Evolutionary conservation across 2,329 filamentous ascomycete species (phyloP), one percentile per base, ranked within the genome.

Genomic region (Ascomycota sp.): DNA sequence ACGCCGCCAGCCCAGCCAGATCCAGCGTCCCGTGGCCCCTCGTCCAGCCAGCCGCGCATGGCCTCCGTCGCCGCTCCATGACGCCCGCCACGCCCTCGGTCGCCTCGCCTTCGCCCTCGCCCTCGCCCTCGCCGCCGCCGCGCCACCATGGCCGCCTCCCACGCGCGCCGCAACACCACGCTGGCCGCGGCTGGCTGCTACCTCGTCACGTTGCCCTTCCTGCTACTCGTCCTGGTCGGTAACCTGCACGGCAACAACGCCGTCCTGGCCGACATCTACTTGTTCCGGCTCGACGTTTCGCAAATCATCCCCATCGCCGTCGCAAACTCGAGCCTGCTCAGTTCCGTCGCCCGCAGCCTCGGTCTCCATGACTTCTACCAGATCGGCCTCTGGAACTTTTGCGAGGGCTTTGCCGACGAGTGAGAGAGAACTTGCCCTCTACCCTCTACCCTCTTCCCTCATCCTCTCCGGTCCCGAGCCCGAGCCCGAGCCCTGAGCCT

Each of bases 341-440:
- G 92, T 59, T 82, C 74, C 31, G 83, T 92, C 42, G 82, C 83
- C 4, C 74, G 80, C 34, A 80, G 76, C 16, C 62, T 93, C 35
- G 86, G 84, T 25, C 64, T 93, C 33, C 82, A 92, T 51, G 86
- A 93, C 54, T 93, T 92, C 56, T 93, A 93, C 54, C 78, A 83
- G 46, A 78, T 92, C 25, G 84, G 84, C 6, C 57, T 93, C 29
- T 95, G 86, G 86, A 76, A 74, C 38, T 92, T 77, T 52, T 95
- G 86, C 54, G 80, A 92, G 52, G 84, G 84, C 13, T 91, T 84
- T 53, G 60, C 69, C 36, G 64, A 68, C 43, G 62, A 75, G 54
- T 68, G 49, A 35, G 62, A 9, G 27, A 9, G 9, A 27, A 3
- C 27, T 6, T 27, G 8, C 6, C 27, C 27, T 6, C 27, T 11